Percentiles rank a stretch among this genome's conserved stretches.
These are phyloP conservation scores for Xylaria sp. DNA, from an alignment of 2,329 filamentous ascomycete species.

Conservation along the genomic window DNA sequence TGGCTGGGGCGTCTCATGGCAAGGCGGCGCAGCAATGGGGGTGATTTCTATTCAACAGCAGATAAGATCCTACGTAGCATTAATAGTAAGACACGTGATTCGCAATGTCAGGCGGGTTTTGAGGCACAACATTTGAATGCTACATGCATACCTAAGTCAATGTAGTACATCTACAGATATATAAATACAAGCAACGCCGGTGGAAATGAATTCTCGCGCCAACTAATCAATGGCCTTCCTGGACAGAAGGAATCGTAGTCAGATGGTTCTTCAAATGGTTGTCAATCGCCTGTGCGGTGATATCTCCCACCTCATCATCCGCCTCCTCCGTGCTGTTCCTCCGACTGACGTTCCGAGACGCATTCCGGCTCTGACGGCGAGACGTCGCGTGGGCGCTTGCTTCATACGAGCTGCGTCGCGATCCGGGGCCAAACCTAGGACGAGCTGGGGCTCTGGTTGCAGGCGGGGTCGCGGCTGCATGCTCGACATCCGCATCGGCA, in stretches of 20 bases:
- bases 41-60: too few relatives aligned
- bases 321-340: constrained; percentile 5
- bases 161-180: not conserved
- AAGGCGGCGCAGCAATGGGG: too few relatives aligned
- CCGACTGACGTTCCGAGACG: not conserved
- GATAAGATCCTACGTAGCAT: too few relatives aligned
- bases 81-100: too few relatives aligned
- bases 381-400: not conserved
- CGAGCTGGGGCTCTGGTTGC: not conserved
- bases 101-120: too few relatives aligned
- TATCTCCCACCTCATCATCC: not conserved
- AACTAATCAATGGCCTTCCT: not conserved
- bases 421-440: constrained; percentile 2
- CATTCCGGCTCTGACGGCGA: constrained; percentile 5
- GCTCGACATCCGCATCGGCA: not conserved
- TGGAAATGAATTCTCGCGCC: not conserved
- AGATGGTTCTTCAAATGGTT: not conserved
- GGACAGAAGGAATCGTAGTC: constrained; percentile 1
- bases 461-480: not conserved
- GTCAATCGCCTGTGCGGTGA: not conserved
- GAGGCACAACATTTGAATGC: too few relatives aligned
- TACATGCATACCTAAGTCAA: too few relatives aligned
- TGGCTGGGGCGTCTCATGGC: too few relatives aligned
- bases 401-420: constrained; percentile 4
- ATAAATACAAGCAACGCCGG: not conserved